Base-by-base conservation (phyloP, 2,329 filamentous ascomycete species). In the Penicillium verrucosum region DNA sequence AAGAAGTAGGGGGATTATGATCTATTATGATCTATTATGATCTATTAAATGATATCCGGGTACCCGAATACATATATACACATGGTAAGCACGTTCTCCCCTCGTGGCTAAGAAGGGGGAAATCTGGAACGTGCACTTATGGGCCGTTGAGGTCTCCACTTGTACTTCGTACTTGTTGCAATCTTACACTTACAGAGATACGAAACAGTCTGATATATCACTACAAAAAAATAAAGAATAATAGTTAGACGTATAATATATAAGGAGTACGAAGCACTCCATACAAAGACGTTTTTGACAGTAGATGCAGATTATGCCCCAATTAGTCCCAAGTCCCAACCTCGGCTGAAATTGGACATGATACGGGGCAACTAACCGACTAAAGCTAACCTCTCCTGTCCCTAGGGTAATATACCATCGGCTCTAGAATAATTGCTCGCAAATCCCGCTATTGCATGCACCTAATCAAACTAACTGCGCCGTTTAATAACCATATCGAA, bases 101-200 rank as follows among this genome's bases (percentile, higher is more conserved):
- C 37, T 37, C 12, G 23, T 21, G 45, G 45, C 30, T 32, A 32
- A 9, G 32, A 30, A 18, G 18, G n/a, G n/a, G n/a, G n/a, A n/a
- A 38, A 23, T 25, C 41, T 54, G 59, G 57, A 50, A 51, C 59
- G 60, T 63, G 60, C 60, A 9, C 38, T 36, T 40, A 50, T 44
- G 53, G 54, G 52, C 60, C 56, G 58, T 61, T 62, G 10, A 38
- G 36, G 45, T 46, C 53, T 59, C 56, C 59, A 58, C 60, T 55
- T 36, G 45, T 42, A 21, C 21, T 21, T 21, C 21, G 21, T 21
- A 21, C 21, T 21, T 21, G 21, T 21, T 21, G 21, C 21, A 34
- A 42, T 42, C 37, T 50, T 21, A 18, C 16, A 1, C 21, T 21
- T 21, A 2, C 21, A 27, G 12, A 16, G 10, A 45, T 12, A 16